A percentile compares a stretch with the other conserved stretches of the same genome.
Evolutionary conservation across 78 protist genomes (phyloP).

Genomic region (Dictyostelium purpureum): DNA sequence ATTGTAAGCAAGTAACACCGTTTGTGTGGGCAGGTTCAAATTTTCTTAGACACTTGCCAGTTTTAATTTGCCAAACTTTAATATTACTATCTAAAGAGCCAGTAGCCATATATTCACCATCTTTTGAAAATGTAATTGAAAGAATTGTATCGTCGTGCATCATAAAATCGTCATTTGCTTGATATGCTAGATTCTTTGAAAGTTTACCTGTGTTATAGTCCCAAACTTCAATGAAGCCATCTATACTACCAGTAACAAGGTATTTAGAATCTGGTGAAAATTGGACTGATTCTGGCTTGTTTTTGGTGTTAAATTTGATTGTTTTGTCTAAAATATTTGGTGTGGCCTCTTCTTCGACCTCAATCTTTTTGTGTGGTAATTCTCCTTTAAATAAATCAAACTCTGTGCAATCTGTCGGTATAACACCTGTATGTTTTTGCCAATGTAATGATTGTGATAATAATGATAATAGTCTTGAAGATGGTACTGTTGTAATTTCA

Average conservation of each 20-base stretch:
- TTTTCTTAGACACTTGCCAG: conserved; percentile 84
- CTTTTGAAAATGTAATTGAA: conserved; percentile 79
- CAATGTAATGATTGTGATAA: conserved; percentile 88
- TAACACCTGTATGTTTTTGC: conserved; percentile 81
- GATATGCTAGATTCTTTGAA: conserved; percentile 78
- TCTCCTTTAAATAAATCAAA: conserved; percentile 61
- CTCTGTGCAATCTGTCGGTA: conserved; percentile 54
- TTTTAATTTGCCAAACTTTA: conserved; percentile 86
- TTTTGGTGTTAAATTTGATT: conserved; percentile 49
- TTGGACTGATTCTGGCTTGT: conserved; percentile 33
- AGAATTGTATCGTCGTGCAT: conserved; percentile 88
- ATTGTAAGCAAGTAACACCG: conserved; percentile 85
- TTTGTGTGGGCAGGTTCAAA: conserved; percentile 86
- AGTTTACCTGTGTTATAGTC: conserved; percentile 81
- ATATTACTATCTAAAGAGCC: conserved; percentile 83
- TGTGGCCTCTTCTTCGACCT: conserved; percentile 10
- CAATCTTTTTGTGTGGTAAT: background rate
- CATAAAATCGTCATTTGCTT: conserved; percentile 86
- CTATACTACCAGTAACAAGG: conserved; percentile 54
- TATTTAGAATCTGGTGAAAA: conserved; percentile 79
- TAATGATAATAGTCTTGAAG: conserved; percentile 81
- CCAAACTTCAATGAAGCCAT: conserved; percentile 83
- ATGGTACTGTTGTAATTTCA: conserved; percentile 27
- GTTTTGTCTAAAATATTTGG: conserved; percentile 28
- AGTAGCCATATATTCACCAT: conserved; percentile 88